Conservation (phyloP, 73 alveolate species). For the Symbiodinium natans region DNA sequence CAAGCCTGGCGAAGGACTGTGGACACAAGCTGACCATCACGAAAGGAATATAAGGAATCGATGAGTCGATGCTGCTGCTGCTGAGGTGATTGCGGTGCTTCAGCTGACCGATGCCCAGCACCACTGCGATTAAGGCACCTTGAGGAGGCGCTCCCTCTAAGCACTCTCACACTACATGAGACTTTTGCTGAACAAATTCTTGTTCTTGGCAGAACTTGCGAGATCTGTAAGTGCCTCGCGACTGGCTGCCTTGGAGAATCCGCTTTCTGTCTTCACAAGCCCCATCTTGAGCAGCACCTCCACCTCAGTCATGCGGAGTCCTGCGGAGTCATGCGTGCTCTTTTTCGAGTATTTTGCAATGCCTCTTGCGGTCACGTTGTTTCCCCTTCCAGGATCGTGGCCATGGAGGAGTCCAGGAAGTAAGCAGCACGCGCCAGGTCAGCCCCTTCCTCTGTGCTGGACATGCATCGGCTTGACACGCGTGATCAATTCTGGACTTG, state of each 20-base stretch:
- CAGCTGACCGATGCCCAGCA: conserved; percentile 45
- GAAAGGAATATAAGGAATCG: background rate
- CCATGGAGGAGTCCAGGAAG: conserved; percentile 49
- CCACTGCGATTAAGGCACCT: conserved; percentile 36
- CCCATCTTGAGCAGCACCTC: background rate
- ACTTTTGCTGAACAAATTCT: too few species aligned
- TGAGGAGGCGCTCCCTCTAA: background rate
- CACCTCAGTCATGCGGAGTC: background rate
- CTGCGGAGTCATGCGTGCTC: too few species aligned
- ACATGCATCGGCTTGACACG: too few species aligned
- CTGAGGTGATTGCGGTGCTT: conserved; percentile 18
- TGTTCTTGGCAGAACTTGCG: background rate
- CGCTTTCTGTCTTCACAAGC: background rate
- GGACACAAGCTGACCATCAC: background rate
- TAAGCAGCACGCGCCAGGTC: conserved; percentile 54
- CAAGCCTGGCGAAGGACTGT: background rate
- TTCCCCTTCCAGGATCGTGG: too few species aligned
- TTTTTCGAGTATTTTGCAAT: too few species aligned
- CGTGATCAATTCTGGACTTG: too few species aligned
- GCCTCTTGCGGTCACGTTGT: too few species aligned
- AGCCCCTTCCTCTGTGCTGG: conserved; percentile 31
- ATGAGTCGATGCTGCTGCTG: background rate
- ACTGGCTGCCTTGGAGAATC: conserved; percentile 10
- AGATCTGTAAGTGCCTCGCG: background rate
- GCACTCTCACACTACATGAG: background rate